Evolutionary conservation across 192 early-diverging fungal genomes (phyloP), one percentile per base, ranked within the genome.

Genomic region (Coemansia sp.): DNA sequence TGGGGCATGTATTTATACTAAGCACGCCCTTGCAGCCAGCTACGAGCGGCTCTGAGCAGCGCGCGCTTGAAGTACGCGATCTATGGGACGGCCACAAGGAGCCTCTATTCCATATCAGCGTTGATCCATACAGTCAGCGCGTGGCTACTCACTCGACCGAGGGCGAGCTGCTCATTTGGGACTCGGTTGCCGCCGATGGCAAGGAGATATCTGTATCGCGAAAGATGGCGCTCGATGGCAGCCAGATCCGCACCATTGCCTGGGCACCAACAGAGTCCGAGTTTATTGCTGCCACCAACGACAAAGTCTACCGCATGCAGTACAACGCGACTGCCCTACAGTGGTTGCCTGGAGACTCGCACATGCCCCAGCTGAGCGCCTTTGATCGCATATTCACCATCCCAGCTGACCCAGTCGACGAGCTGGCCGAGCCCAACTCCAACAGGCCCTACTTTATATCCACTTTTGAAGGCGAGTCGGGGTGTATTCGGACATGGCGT

Each of bases 51-150:
- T 19, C n/a, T 16, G 14, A 26, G 0, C 32, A 40, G 3, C 37
- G 16, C 1, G n/a, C 67, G 10, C 61, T 77, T 7, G 11, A 43
- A 13, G 46, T 83, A 42, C 62, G 26, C 43, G 40, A 50, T 30
- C 69, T 83, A 46, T 84, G 77, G 76, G 82, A 84, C 23, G 82
- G 82, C 0, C 82, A 84, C 67, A 84, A 63, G 58, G 73, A 76
- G 61, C 47, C 70, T 1, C 67, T 84, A 23, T 78, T 79, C 32
- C 82, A 84, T 66, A 84, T 84, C 46, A 84, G 82, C 50, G 82
- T 84, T 6, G 77, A 84, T 47, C 82, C 82, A 14, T 84, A 76
- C 43, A 76, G 82, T 40, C 71, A 70, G 35, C 67, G 72, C 38
- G 66, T 84, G 16, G 82, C 82, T 1, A 79, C 82, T 0, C 77